phyloP scores from a whole-genome alignment of 768 basidiomycete genomes.

The Pleurotus platypus region DNA sequence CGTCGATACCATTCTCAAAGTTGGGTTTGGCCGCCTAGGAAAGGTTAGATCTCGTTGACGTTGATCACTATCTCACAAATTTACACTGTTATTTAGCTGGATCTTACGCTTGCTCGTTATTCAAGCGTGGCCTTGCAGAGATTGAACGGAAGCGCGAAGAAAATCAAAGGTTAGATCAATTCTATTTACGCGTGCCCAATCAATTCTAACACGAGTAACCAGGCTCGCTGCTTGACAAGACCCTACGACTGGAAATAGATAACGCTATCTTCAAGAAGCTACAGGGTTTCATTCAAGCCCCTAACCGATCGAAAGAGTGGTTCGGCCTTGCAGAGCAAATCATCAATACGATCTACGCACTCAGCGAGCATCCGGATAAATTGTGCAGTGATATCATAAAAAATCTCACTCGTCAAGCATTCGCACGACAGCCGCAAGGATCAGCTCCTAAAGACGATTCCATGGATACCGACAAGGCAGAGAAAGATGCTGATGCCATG shows the following conservation, averaged over 20 bases:
- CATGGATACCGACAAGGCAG: slow-evolving; percentile 13
- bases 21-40: slow-evolving; percentile 82
- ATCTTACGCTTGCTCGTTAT: slow-evolving; percentile 87
- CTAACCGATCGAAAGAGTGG: slow-evolving; percentile 88
- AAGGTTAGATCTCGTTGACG: slow-evolving; percentile 47
- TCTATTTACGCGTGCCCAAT: background rate
- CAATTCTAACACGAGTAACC: slow-evolving; percentile 3
- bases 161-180: slow-evolving; percentile 77
- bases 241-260: slow-evolving; percentile 82
- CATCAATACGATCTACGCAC: slow-evolving; percentile 92
- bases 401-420: slow-evolving; percentile 73
- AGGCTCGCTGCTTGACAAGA: slow-evolving; percentile 89
- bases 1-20: slow-evolving; percentile 79
- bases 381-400: slow-evolving; percentile 81
- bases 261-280: slow-evolving; percentile 82
- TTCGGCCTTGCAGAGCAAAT: slow-evolving; percentile 96
- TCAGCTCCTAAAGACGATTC: slow-evolving; percentile 12
- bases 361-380: slow-evolving; percentile 89
- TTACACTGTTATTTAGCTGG: slow-evolving; percentile 45
- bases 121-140: slow-evolving; percentile 92
- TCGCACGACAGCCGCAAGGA: slow-evolving; percentile 30
- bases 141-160: slow-evolving; percentile 92
- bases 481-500: slow-evolving; percentile 47
- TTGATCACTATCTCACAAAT: background rate
- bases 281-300: slow-evolving; percentile 74